phyloP scores from a whole-genome alignment of 352 stramenopile genomes.

The Thraustochytrium sp. region DNA sequence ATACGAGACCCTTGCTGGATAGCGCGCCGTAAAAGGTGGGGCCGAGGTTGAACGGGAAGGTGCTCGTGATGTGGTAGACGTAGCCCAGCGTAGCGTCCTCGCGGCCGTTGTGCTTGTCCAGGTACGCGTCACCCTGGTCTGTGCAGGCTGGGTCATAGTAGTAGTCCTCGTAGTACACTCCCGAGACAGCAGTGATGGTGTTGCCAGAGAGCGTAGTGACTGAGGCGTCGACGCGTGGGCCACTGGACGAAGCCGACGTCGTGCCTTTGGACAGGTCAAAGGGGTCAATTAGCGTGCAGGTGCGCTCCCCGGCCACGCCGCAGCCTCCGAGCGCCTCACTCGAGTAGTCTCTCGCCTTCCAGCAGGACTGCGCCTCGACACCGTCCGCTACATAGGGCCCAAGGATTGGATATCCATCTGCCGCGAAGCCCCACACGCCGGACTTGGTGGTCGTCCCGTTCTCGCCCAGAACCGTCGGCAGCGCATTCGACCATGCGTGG shows the following conservation, averaged over 20 bases:
- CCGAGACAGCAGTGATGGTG: neutral
- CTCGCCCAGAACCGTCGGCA: neutral
- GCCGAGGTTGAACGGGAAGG: neutral
- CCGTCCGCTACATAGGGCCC: neutral
- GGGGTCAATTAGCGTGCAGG: neutral
- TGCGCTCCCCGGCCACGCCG: neutral
- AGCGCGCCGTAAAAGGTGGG: neutral
- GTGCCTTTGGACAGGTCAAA: neutral
- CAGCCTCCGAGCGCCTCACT: neutral
- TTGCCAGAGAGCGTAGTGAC: neutral
- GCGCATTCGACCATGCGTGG: neutral
- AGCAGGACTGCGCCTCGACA: neutral
- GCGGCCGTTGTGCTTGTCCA: neutral
- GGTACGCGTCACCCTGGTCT: neutral
- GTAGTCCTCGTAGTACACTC: neutral
- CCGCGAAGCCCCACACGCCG: neutral
- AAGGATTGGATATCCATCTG: neutral
- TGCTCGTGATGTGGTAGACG: neutral
- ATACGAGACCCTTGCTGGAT: neutral
- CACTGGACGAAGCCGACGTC: neutral
- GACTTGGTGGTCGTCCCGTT: neutral
- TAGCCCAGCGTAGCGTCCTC: neutral
- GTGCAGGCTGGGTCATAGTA: conserved; percentile 7
- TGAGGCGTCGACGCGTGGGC: neutral
- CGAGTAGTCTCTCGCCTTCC: neutral